Evolutionary conservation across 2,329 filamentous ascomycete species (phyloP).

Genomic region (Aspergillus intermedius): DNA sequence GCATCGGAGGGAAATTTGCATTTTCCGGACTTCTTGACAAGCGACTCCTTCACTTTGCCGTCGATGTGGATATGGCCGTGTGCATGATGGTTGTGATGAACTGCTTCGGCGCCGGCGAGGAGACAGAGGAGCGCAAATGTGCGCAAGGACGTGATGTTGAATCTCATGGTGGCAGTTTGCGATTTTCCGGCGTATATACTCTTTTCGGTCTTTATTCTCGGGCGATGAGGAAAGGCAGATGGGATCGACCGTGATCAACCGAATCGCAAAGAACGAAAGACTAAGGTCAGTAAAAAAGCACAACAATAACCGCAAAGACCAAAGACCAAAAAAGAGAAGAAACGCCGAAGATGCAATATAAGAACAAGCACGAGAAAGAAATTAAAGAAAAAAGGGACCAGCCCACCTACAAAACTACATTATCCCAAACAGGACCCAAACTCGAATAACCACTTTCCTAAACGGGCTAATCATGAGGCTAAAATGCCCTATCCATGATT

Average conservation of each 20-base stretch:
- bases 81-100: conserved; percentile 16
- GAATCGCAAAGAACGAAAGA: conserved; percentile 13
- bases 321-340: conserved; percentile 4
- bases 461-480: conserved; percentile 8
- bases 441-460: neutral
- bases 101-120: conserved; percentile 30
- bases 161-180: conserved; percentile 25
- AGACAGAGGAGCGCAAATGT: conserved; percentile 33
- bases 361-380: conserved; percentile 2
- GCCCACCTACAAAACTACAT: neutral
- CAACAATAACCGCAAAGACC: neutral
- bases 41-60: conserved; percentile 6
- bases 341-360: neutral
- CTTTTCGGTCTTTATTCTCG: neutral
- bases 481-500: conserved; percentile 4
- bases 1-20: conserved; percentile 63
- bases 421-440: neutral
- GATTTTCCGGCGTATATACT: neutral
- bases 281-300: conserved; percentile 12
- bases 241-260: neutral
- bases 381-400: neutral
- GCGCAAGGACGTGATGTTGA: conserved; percentile 25
- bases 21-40: conserved; percentile 50
- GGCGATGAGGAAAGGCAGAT: neutral
- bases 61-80: conserved; percentile 22